Evolutionary conservation across 257 asterid species (phyloP).

Genomic region (Salvia rosmarinus): DNA sequence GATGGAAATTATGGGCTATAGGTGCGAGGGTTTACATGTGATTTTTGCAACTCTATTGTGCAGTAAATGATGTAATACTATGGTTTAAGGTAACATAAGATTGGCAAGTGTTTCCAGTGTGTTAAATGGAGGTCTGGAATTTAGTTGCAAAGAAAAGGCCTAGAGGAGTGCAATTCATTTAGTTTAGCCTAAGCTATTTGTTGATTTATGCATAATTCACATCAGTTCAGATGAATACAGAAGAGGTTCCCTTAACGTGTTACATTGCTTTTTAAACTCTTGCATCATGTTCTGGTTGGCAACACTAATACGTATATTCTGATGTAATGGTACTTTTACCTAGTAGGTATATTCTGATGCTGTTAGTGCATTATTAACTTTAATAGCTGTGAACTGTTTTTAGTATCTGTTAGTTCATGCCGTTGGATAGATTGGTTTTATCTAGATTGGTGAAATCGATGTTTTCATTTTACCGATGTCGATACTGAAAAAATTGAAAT

Average conservation of each 20-base stretch:
- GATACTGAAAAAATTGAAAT: background rate
- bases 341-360: too few relatives aligned
- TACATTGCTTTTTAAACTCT: background rate
- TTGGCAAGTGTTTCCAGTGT: background rate
- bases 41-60: background rate
- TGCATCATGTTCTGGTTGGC: background rate
- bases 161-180: background rate
- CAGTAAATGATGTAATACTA: background rate
- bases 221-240: background rate
- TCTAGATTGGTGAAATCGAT: background rate
- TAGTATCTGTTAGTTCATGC: background rate
- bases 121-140: background rate
- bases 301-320: background rate
- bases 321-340: background rate
- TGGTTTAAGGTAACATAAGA: background rate
- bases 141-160: conserved; percentile 3
- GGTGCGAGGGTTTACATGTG: background rate
- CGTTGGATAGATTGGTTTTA: background rate
- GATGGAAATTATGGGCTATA: conserved; percentile 8
- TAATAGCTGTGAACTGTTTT: background rate
- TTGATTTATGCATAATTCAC: too few relatives aligned
- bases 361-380: background rate
- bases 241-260: background rate
- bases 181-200: background rate
- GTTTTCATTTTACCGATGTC: background rate